These are phyloP conservation scores for Corylus avellana DNA, from an alignment of 306 rosid species.

Conservation along the genomic window DNA sequence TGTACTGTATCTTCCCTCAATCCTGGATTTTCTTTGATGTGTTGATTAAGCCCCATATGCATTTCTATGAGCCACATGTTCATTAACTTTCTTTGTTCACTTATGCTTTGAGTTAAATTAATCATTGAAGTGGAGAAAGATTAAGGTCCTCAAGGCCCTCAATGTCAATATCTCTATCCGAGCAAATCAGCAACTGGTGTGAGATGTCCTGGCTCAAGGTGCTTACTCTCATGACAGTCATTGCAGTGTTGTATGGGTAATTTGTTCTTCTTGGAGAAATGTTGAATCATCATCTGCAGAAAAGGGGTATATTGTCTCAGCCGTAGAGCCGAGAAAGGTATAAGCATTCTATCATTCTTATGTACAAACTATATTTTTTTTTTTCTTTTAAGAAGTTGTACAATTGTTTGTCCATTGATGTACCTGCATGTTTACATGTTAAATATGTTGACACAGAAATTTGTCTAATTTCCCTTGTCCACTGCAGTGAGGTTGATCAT, in stretches of 20 bases:
- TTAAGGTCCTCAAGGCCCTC: neutral
- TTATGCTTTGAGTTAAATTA: neutral
- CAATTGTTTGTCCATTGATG: neutral
- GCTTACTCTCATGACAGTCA: neutral
- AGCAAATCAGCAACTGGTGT: neutral
- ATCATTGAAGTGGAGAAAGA: neutral
- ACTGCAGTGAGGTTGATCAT: too few species aligned
- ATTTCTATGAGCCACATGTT: neutral
- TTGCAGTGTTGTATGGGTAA: neutral
- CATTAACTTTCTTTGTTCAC: neutral
- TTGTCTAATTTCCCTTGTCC: too few species aligned
- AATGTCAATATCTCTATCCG: neutral
- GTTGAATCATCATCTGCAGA: neutral
- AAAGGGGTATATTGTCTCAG: neutral
- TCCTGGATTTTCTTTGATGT: constrained; percentile 1
- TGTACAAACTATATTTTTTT: neutral
- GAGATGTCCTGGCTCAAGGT: neutral
- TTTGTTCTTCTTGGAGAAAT: neutral
- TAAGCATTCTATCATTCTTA: neutral
- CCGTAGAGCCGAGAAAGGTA: neutral
- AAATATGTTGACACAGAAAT: neutral
- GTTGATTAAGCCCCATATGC: constrained; percentile 5
- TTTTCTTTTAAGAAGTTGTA: neutral
- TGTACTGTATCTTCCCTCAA: constrained; percentile 14
- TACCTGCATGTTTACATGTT: neutral